These are phyloP conservation scores for Populus hybrid DNA, from an alignment of 441 rosid species.

Conservation along the genomic window DNA sequence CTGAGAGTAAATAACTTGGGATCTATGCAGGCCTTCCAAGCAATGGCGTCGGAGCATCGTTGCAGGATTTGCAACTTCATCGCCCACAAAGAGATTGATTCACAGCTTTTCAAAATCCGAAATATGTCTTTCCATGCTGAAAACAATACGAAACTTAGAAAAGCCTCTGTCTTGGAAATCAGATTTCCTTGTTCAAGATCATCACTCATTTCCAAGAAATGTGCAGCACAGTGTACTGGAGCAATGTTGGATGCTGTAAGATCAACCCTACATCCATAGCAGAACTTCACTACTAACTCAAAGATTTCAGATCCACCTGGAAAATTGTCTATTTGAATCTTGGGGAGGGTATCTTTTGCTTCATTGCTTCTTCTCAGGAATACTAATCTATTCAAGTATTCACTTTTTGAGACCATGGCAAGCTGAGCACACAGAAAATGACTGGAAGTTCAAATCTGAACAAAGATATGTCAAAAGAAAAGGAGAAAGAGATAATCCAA, in stretches of 20 bases:
- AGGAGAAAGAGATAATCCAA: neutral
- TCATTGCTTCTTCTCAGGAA: conserved; percentile 27
- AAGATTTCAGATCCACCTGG: conserved; percentile 52
- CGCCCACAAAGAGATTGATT: conserved; percentile 41
- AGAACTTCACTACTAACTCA: conserved; percentile 42
- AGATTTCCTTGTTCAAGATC: conserved; percentile 47
- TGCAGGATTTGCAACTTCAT: conserved; percentile 36
- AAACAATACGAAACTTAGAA: conserved; percentile 33
- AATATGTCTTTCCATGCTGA: conserved; percentile 54
- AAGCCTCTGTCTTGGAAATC: conserved; percentile 41
- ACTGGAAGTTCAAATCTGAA: conserved; percentile 3
- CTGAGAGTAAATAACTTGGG: conserved; percentile 19
- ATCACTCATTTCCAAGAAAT: conserved; percentile 56
- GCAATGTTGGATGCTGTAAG: conserved; percentile 44
- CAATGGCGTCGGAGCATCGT: conserved; percentile 52
- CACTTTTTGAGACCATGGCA: conserved; percentile 56
- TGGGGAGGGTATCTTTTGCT: conserved; percentile 9
- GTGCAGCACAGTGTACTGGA: conserved; percentile 43
- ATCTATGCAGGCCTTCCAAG: conserved; percentile 45
- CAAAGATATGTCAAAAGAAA: neutral
- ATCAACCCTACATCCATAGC: conserved; percentile 54
- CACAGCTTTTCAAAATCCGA: conserved; percentile 45
- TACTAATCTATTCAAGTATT: conserved; percentile 44
- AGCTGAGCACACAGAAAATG: conserved; percentile 32
- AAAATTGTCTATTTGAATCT: conserved; percentile 32